Conservation (phyloP, 129 eudicot genomes). For the Ambrosia artemisiifolia region DNA sequence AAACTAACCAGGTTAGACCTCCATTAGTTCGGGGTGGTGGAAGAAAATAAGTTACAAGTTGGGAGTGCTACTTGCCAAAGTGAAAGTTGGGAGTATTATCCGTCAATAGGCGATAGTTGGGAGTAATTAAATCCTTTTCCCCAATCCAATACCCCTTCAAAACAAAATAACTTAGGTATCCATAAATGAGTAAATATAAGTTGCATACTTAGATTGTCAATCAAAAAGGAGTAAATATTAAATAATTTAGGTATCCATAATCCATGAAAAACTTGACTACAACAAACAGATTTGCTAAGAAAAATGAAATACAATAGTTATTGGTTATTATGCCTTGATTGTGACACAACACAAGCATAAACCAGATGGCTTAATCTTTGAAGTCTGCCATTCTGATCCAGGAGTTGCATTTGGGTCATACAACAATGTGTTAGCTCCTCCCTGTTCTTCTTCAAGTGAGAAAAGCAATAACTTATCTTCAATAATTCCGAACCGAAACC, state of each 20-base stretch:
- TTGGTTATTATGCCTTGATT: constrained; percentile 59
- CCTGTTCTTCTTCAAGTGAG: constrained; percentile 52
- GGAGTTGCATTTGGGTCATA: constrained; percentile 77
- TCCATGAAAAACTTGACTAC: background rate
- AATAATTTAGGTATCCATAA: background rate
- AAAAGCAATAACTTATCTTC: constrained; percentile 72
- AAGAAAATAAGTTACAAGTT: too few relatives aligned
- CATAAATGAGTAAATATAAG: too few relatives aligned
- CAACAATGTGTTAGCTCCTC: constrained; percentile 44
- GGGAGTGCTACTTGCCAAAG: too few relatives aligned
- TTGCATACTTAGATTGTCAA: too few relatives aligned
- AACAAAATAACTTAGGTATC: too few relatives aligned
- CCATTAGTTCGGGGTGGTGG: too few relatives aligned
- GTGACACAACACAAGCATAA: constrained; percentile 75
- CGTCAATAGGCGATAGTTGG: too few relatives aligned
- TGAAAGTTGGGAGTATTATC: too few relatives aligned
- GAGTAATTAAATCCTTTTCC: too few relatives aligned
- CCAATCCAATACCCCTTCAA: too few relatives aligned
- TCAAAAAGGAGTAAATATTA: background rate
- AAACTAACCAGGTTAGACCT: too few relatives aligned
- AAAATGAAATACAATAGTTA: background rate
- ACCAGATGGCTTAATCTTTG: constrained; percentile 73
- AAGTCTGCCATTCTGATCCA: constrained; percentile 76
- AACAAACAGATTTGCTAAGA: background rate
- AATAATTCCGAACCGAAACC: constrained; percentile 73